phyloP scores from a whole-genome alignment of 1,284 basidiomycete genomes.

The Naganishia sp. region DNA sequence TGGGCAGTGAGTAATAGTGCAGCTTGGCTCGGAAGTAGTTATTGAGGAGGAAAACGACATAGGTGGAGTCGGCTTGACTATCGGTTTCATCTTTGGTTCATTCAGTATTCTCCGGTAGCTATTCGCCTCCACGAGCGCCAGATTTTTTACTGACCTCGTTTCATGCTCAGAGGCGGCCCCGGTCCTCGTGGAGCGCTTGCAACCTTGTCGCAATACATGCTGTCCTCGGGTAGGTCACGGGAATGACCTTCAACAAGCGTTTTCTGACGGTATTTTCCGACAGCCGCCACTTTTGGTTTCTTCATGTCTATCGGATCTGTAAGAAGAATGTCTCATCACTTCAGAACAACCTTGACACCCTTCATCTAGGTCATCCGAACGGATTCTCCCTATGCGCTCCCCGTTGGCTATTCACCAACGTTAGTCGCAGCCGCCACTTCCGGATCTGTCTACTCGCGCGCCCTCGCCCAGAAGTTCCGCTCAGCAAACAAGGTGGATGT shows the following conservation, averaged over 20 bases:
- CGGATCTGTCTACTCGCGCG: conserved; percentile 32
- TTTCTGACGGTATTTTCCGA: neutral
- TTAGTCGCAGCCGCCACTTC: conserved; percentile 27
- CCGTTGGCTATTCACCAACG: conserved; percentile 27
- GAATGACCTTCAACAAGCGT: neutral
- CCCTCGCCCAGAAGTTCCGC: conserved; percentile 31
- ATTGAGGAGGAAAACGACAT: neutral
- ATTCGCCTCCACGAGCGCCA: neutral
- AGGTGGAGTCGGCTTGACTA: conserved; percentile 85
- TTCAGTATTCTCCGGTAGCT: conserved; percentile 82
- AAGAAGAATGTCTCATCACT: conserved; percentile 31
- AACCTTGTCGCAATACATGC: conserved; percentile 91
- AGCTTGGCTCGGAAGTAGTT: neutral
- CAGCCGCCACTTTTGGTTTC: conserved; percentile 54
- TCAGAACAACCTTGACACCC: neutral
- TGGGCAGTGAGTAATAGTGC: conserved; percentile 60
- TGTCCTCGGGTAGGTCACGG: conserved; percentile 52
- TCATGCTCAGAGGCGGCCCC: conserved; percentile 67
- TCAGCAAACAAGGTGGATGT: conserved; percentile 34
- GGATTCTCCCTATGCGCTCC: conserved; percentile 42
- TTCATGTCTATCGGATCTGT: conserved; percentile 56
- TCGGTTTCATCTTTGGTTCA: conserved; percentile 92
- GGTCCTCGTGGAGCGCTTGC: conserved; percentile 82
- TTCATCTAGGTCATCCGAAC: conserved; percentile 48
- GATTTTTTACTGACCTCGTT: neutral